Evolutionary conservation across 1,139 yeast genomes (phyloP), one percentile per base, ranked within the genome.

Genomic region (Taphrina sp.): DNA sequence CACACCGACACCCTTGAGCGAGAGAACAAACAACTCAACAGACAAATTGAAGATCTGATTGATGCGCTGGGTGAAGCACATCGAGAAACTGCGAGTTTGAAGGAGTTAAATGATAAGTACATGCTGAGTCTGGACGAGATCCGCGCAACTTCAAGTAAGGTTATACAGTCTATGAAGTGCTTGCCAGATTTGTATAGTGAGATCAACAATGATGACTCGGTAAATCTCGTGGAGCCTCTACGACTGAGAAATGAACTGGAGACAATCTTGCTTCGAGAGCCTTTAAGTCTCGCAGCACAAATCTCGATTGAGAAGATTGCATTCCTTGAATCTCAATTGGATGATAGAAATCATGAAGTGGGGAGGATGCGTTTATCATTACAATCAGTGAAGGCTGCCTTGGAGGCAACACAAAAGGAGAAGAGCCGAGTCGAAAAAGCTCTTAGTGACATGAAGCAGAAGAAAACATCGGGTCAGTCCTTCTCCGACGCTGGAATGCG

Each of bases 31-130:
- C 63, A 61, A 24, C 52, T 60, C 26, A 62, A 62, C 33, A 43
- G 38, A 12, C 64, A 62, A 39, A 61, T 61, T 20, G 64, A 62
- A 37, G 64, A 62, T 14, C 58, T 62, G 16, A 62, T 61, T n/a
- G 31, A 59, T n/a, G 64, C 64, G 5, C 41, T 62, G 23, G 58
- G 61, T 23, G 49, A 44, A 22, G 47, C 62, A 3, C 64, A 62
- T 28, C 55, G 52, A 26, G 56, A 59, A 56, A 52, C 56, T 51
- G 47, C 61, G 52, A 47, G 54, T 43, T 8, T 39, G 22, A 49
- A 49, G 41, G 39, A 49, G 19, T 23, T 55, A 12, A 41, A 44
- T 7, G 57, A 52, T n/a, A 60, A 58, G 24, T 55, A 56, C n/a
- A 56, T 56, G 7, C 59, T 53, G 5, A 56, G 59, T n/a, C 59